Percentiles rank a stretch among this genome's conserved stretches.
phyloP scores from a whole-genome alignment of 176 grass and related monocot genomes.

The Chrysopogon serrulatus region DNA sequence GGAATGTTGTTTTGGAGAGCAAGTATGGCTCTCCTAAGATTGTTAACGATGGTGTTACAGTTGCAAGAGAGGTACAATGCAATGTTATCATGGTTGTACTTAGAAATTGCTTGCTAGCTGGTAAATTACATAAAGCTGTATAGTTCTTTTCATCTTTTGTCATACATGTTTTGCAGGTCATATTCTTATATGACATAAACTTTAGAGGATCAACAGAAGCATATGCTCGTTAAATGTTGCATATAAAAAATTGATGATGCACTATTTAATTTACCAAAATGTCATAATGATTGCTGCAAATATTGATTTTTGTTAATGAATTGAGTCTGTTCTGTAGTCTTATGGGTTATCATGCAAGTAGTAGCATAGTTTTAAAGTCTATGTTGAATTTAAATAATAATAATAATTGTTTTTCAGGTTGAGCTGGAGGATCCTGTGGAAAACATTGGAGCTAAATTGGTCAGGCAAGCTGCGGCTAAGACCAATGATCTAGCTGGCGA shows the following conservation, averaged over 20 bases:
- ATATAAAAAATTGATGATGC: not conserved
- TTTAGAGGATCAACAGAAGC: not conserved
- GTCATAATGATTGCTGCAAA: not conserved
- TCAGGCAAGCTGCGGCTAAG: slow-evolving; percentile 95
- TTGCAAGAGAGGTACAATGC: slow-evolving; percentile 47
- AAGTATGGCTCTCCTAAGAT: slow-evolving; percentile 95
- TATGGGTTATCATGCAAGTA: not conserved
- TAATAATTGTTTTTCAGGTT: slow-evolving; percentile 45
- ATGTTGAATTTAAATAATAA: not conserved
- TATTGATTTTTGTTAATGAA: not conserved
- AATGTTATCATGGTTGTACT: not conserved
- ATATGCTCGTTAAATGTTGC: not conserved
- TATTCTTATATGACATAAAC: not conserved
- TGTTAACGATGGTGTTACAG: slow-evolving; percentile 77
- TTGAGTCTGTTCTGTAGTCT: not conserved
- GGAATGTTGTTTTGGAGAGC: slow-evolving; percentile 94
- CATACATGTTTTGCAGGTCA: not conserved
- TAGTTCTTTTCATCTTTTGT: not conserved
- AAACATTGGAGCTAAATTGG: slow-evolving; percentile 97
- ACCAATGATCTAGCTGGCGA: slow-evolving; percentile 95
- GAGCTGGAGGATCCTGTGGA: slow-evolving; percentile 93
- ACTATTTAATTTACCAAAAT: not conserved
- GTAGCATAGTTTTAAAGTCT: not conserved
- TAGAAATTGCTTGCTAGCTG: not conserved
- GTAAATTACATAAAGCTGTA: not conserved